These are phyloP conservation scores for Boletus smithii DNA, from an alignment of 1,284 basidiomycete species.

Conservation along the genomic window DNA sequence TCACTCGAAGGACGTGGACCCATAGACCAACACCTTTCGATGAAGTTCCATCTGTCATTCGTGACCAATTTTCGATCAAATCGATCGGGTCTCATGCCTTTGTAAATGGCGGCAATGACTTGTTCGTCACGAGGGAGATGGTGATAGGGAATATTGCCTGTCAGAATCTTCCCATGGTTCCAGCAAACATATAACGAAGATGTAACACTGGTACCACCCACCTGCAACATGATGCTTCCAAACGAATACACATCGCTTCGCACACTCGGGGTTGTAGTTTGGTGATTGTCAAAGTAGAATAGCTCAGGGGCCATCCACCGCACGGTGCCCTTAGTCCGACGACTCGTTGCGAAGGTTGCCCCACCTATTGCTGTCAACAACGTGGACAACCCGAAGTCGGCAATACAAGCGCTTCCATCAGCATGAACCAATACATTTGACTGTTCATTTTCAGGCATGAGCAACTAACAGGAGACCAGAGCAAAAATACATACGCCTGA, in stretches of 20 bases:
- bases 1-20: neutral
- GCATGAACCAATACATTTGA: neutral
- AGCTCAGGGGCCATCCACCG: conserved; percentile 4
- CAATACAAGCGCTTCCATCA: neutral
- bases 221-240: conserved; percentile 1
- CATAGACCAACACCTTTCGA: neutral
- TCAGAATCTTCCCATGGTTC: neutral
- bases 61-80: neutral
- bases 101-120: neutral
- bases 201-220: too few species aligned
- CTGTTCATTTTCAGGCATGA: neutral
- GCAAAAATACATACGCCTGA: neutral
- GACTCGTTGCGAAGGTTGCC: too few species aligned
- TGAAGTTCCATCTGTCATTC: neutral
- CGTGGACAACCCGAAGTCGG: neutral
- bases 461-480: too few species aligned
- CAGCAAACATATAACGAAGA: too few species aligned
- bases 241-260: conserved; percentile 1
- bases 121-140: neutral
- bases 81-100: neutral
- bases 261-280: neutral
- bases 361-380: neutral
- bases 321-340: too few species aligned
- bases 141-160: neutral
- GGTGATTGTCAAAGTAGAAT: too few species aligned